These are phyloP conservation scores for Phylloporus rhodoxanthus DNA, from an alignment of 768 basidiomycete species.

Conservation along the genomic window DNA sequence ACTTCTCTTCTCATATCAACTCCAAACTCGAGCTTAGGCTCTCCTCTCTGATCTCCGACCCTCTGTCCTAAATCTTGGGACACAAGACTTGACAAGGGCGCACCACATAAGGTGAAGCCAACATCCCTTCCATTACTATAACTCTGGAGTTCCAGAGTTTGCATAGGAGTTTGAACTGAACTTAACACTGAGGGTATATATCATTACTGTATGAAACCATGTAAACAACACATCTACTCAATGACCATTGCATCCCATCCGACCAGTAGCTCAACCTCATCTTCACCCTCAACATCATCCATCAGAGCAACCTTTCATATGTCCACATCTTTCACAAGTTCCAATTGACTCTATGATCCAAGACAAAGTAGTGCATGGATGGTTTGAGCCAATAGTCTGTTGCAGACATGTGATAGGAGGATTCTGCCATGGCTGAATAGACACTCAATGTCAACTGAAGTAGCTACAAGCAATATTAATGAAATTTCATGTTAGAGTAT, in stretches of 20 bases:
- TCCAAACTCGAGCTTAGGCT: no score
- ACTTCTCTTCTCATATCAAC: no score
- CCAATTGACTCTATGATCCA: conserved; percentile 26
- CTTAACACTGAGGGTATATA: neutral
- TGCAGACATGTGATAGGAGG: conserved; percentile 24
- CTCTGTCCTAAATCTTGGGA: no score
- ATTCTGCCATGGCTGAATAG: conserved; percentile 26
- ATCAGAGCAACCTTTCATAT: neutral
- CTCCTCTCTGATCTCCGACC: no score
- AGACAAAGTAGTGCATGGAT: conserved; percentile 31
- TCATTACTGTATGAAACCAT: neutral
- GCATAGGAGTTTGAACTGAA: no score
- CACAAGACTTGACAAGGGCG: no score
- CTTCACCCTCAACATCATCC: neutral
- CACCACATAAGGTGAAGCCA: no score
- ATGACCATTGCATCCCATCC: conserved; percentile 18
- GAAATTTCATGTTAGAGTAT: neutral
- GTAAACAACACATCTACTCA: neutral
- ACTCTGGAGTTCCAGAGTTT: no score
- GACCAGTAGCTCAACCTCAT: conserved; percentile 12
- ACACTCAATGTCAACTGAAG: conserved; percentile 29
- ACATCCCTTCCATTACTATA: no score
- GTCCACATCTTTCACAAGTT: conserved; percentile 26
- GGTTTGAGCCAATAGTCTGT: conserved; percentile 20
- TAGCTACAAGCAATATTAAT: conserved; percentile 19